Evolutionary conservation across 345 rosid species (phyloP).

Genomic region (Lagerstroemia speciosa): DNA sequence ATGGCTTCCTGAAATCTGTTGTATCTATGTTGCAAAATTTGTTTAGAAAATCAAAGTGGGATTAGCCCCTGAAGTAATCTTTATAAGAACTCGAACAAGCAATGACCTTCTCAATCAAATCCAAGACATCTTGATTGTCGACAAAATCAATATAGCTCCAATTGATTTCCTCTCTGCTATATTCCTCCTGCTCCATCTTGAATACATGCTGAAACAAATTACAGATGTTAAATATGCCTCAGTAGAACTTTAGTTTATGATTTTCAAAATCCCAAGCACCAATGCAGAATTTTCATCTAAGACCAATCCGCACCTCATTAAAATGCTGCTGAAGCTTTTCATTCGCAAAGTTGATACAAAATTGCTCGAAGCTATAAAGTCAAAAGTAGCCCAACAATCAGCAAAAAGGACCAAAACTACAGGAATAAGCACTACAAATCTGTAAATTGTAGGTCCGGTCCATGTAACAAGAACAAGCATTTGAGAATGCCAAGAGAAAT

Average conservation of each 20-base stretch:
- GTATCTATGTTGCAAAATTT: neutral
- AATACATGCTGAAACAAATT: constrained; percentile 78
- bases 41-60: constrained; percentile 1
- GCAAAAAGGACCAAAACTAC: neutral
- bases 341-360: constrained; percentile 97
- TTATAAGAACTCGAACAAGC: constrained; percentile 7
- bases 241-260: neutral
- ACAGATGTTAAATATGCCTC: constrained; percentile 3
- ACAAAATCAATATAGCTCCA: constrained; percentile 99
- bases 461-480: neutral
- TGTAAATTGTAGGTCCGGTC: neutral
- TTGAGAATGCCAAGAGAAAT: neutral
- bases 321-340: constrained; percentile 99
- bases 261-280: neutral
- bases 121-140: constrained; percentile 97
- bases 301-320: constrained; percentile 64
- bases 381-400: constrained; percentile 1
- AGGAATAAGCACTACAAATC: neutral
- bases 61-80: neutral
- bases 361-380: constrained; percentile 83
- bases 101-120: constrained; percentile 91
- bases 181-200: constrained; percentile 99
- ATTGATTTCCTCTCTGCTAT: constrained; percentile 83
- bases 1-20: neutral
- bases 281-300: constrained; percentile 6